These are phyloP conservation scores for Tolypocladium tropicale DNA, from an alignment of 2,329 filamentous ascomycete genomes.

Conservation along the genomic window DNA sequence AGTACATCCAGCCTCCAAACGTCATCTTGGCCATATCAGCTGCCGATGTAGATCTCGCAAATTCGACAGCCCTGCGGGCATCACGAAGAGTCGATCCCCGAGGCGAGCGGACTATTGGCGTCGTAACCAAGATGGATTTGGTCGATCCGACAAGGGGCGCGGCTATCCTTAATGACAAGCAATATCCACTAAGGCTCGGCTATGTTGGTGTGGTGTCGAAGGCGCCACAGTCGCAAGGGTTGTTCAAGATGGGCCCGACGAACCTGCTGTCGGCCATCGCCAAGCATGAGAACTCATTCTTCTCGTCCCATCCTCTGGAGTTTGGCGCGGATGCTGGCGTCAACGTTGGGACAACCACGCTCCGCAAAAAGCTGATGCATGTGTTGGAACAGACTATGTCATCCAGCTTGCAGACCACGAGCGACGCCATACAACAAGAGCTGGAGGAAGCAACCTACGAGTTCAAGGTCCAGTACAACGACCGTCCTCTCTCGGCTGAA, in stretches of 20 bases:
- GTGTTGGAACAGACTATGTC: constrained; percentile 97
- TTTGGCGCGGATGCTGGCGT: constrained; percentile 67
- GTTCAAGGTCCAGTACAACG: constrained; percentile 99
- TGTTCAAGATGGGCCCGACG: constrained; percentile 74
- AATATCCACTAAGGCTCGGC: constrained; percentile 88
- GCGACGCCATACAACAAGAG: constrained; percentile 87
- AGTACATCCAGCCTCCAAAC: constrained; percentile 94
- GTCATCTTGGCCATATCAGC: constrained; percentile 96
- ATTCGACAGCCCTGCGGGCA: constrained; percentile 84
- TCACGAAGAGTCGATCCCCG: constrained; percentile 87
- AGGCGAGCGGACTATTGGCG: constrained; percentile 91
- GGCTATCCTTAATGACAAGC: constrained; percentile 72
- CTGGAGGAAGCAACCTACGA: constrained; percentile 95
- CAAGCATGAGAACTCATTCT: constrained; percentile 82
- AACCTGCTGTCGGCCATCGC: constrained; percentile 74
- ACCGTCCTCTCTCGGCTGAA: constrained; percentile 86
- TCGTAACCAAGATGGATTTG: constrained; percentile 99
- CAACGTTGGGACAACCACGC: constrained; percentile 69
- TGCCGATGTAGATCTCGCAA: constrained; percentile 92
- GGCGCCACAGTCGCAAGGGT: constrained; percentile 55
- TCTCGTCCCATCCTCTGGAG: constrained; percentile 70
- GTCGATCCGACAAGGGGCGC: constrained; percentile 75
- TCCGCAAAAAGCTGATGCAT: constrained; percentile 94
- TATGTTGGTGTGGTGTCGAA: constrained; percentile 94
- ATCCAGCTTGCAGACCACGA: constrained; percentile 76